Evolutionary conservation across 805 yeast species (phyloP), one percentile per base, ranked within the genome.

Genomic region (Hanseniaspora singularis): DNA sequence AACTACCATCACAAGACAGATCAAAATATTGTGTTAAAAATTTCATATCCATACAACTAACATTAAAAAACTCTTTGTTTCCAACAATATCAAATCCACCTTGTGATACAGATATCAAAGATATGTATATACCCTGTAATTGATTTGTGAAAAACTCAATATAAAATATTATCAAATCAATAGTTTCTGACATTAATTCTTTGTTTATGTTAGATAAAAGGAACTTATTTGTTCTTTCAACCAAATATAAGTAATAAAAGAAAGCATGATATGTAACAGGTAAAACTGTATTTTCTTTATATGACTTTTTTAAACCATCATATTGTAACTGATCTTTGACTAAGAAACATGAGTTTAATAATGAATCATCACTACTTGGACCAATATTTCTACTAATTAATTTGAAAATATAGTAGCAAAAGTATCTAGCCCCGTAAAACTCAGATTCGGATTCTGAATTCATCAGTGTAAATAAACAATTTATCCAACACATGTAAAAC

Each of bases 401-500:
- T 33, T 44, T 44, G 30, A 44, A 44, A 28, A 37, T 37, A 30
- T 44, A 44, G 7, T 37, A 19, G 31, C 39, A 44, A 16, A 44
- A 44, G 32, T 44, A 44, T 44, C 41, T 44, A 19, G 23, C 20
- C n/a, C 31, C 36, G 33, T 30, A 44, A 31, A 37, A 44, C 4
- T 36, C 41, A 3, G 36, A 26, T 19, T 36, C 41, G 10, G 39
- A 23, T 8, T 36, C 24, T 1, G 20, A n/a, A 18, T 44, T 36
- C 16, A 44, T 39, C 20, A 44, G 18, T 12, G 48, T 37, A 12
- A 44, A 44, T 10, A 39, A 33, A 24, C 48, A 44, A 19, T 44
- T 44, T 22, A 44, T 44, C 48, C 48, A 44, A 19, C 48, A 44
- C 33, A 44, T 37, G 38, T 44, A 44, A 20, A 44, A 44, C 26